Evolutionary conservation across 75 land plant species (phyloP), one percentile per base, ranked within the genome.

Genomic region (Adiantum capillusveneris): DNA sequence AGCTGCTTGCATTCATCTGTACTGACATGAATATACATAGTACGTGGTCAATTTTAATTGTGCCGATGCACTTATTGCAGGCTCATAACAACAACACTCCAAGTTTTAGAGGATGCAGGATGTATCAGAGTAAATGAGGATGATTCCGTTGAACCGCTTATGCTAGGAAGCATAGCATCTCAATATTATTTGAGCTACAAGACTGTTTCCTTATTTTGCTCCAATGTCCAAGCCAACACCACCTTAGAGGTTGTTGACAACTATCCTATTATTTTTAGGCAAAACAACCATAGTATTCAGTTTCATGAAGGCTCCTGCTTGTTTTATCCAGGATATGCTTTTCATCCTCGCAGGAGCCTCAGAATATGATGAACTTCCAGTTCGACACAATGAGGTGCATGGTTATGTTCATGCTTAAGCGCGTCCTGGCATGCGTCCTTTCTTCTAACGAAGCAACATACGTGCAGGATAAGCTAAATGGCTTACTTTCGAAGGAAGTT

Each of bases 341-440:
- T 77, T 81, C 56, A 75, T 90, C 44, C 78, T 94, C 11, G 80
- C 85, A 72, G 85, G 77, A 67, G 98, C 96, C 62, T 68, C 96
- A 53, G 98, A 94, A 62, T 94, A 86, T 81, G 80, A 90, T 65
- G 98, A 94, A 61, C 85, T 94, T 53, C 98, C 98, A 62, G 98
- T 94, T 50, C 85, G 98, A 27, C 98, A 94, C 59, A 94, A 94
- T 75, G 98, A 94, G 95, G 98, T 93, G 58, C 30, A 24, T 48
- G 44, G 43, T 13, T 9, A 34, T 37, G 7, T 11, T 17, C 13
- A 11, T 34, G n/a, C 22, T 20, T 13, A 31, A 30, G 11, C 7
- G 7, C 43, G 39, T 16, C 29, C 14, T 13, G 22, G 9, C 57
- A 11, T 56, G 16, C 57, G 7, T 25, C 11, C 14, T 18, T 11